phyloP scores from a whole-genome alignment of 345 rosid genomes.

The Eucalyptus pumila region DNA sequence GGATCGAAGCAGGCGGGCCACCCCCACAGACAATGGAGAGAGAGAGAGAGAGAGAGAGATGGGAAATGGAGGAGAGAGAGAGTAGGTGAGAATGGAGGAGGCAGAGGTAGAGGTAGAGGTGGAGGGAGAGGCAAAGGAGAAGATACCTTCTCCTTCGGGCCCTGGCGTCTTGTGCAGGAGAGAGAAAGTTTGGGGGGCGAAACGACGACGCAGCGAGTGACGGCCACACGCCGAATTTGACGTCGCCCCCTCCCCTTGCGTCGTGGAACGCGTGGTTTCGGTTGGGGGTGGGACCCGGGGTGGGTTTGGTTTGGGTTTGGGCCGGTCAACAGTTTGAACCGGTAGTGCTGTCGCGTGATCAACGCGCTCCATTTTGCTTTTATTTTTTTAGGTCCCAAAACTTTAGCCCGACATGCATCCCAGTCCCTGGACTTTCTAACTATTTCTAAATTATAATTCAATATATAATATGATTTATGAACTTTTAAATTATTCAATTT shows the following conservation, averaged over 20 bases:
- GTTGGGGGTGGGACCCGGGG: not conserved
- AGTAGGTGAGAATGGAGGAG: not conserved
- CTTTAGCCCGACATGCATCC: not conserved
- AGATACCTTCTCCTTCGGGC: not conserved
- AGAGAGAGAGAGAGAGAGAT: not conserved
- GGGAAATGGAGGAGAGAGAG: not conserved
- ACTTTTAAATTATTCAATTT: rapidly evolving
- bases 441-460: not conserved
- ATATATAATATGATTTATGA: rapidly evolving
- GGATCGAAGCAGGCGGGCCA: not conserved
- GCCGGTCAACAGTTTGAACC: not conserved
- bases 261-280: not conserved
- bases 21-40: not conserved
- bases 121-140: not conserved
- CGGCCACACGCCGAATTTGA: not conserved
- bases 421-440: rapidly evolving
- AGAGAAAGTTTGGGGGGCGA: not conserved
- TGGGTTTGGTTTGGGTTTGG: not conserved
- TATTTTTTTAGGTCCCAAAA: not conserved
- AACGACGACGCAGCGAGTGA: not conserved
- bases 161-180: not conserved
- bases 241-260: not conserved
- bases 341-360: not conserved
- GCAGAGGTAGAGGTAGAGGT: not conserved
- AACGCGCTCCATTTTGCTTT: not conserved